Evolutionary conservation across 768 basidiomycete genomes (phyloP).

Genomic region (Nidularia pulvinata): DNA sequence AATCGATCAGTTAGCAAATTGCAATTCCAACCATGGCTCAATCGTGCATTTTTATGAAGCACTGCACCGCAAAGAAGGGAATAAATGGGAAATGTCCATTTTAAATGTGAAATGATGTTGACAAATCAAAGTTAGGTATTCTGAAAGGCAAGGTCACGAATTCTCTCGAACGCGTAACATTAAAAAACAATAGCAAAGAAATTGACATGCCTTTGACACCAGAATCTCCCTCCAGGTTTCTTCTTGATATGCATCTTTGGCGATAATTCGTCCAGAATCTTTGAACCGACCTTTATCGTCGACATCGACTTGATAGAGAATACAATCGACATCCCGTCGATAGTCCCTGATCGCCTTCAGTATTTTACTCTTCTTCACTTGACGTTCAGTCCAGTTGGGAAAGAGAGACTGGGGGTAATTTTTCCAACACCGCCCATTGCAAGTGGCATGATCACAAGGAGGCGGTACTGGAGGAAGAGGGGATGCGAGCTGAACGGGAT

Average conservation of each 20-base stretch:
- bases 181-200: not conserved
- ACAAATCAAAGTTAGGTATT: no score
- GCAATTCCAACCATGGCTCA: no score
- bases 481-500: conserved; percentile 25
- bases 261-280: conserved; percentile 16
- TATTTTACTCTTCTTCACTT: conserved; percentile 41
- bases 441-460: conserved; percentile 31
- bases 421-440: conserved; percentile 32
- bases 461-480: conserved; percentile 29
- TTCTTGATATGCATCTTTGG: conserved; percentile 17
- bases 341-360: conserved; percentile 29
- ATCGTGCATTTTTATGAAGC: no score
- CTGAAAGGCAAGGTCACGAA: no score
- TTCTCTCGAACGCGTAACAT: no score
- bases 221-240: conserved; percentile 38
- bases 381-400: conserved; percentile 54
- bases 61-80: no score
- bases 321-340: conserved; percentile 17
- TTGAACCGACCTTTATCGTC: conserved; percentile 32
- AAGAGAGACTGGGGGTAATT: conserved; percentile 46
- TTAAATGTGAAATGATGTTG: no score
- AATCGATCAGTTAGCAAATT: not conserved
- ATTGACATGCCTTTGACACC: conserved; percentile 26
- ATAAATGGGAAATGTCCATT: no score
- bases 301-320: conserved; percentile 40